Percentiles rank a stretch among this genome's conserved stretches.
phyloP scores from a whole-genome alignment of 331 rosid genomes.

The Pyracantha coccinea region DNA sequence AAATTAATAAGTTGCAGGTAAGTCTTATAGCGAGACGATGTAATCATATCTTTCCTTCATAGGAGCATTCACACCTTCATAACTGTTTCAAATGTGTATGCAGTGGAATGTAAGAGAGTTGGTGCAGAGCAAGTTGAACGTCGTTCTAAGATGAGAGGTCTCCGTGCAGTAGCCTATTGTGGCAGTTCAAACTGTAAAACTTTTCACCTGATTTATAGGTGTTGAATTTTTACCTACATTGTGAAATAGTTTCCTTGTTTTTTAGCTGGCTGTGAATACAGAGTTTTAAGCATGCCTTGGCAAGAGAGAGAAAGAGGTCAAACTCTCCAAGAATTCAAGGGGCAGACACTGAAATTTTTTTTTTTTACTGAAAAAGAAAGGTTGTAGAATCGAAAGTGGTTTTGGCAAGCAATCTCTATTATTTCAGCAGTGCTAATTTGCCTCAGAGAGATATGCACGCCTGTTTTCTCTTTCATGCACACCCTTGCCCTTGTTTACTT shows the following conservation, averaged over 20 bases:
- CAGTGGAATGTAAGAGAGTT: slow-evolving; percentile 89
- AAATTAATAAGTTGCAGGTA: slow-evolving; percentile 88
- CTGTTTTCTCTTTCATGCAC: not conserved
- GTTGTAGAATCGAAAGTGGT: not conserved
- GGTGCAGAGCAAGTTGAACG: slow-evolving; percentile 70
- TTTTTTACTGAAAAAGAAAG: not conserved
- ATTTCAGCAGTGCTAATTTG: not conserved
- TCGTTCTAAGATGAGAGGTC: slow-evolving; percentile 59
- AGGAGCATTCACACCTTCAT: slow-evolving; percentile 6
- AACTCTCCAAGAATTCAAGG: not conserved
- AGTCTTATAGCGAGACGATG: not conserved
- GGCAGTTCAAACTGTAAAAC: not conserved
- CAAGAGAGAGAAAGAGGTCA: not conserved
- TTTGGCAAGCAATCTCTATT: not conserved
- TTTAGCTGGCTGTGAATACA: not conserved
- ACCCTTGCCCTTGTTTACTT: no score
- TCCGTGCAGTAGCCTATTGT: not conserved
- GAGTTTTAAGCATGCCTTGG: not conserved
- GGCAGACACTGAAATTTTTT: not conserved
- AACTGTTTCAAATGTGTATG: slow-evolving; percentile 12
- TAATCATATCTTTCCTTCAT: not conserved
- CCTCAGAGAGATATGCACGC: not conserved
- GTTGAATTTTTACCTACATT: not conserved
- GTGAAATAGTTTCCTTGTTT: not conserved
- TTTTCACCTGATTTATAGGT: not conserved